Percentiles rank a stretch among this genome's conserved stretches.
phyloP scores from a whole-genome alignment of 176 grass and related monocot species.

The Hordeum vulgare region DNA sequence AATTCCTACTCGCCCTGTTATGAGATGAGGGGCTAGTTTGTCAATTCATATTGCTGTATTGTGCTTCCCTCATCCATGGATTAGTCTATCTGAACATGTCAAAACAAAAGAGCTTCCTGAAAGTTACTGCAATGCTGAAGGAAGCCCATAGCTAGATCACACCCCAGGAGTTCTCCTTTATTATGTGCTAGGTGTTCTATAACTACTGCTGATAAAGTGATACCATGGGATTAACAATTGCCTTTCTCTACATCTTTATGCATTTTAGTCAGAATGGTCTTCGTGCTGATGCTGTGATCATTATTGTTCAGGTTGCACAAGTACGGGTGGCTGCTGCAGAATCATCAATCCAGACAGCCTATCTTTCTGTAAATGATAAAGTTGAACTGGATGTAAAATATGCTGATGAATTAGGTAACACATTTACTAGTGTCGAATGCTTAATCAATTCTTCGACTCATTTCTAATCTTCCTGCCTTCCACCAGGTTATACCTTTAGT shows the following conservation, averaged over 20 bases:
- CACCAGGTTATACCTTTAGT: slow-evolving; percentile 71
- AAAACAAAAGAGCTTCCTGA: not conserved
- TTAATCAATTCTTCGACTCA: not conserved
- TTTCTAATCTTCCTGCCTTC: slow-evolving; percentile 4
- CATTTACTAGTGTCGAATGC: not conserved
- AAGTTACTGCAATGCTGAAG: not conserved
- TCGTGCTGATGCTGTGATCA: slow-evolving; percentile 20
- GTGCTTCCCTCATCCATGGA: not conserved
- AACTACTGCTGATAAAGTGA: not conserved
- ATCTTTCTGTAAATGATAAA: slow-evolving; percentile 58
- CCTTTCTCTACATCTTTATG: not conserved
- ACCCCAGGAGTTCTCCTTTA: not conserved
- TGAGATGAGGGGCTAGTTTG: not conserved
- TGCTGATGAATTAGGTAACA: slow-evolving; percentile 87
- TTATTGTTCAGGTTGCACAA: slow-evolving; percentile 77
- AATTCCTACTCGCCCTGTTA: not conserved
- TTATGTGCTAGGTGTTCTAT: not conserved
- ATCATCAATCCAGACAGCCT: slow-evolving; percentile 63
- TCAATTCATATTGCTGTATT: not conserved
- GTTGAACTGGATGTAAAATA: slow-evolving; percentile 72
- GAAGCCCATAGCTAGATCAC: not conserved
- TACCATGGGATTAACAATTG: not conserved
- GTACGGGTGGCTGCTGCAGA: slow-evolving; percentile 55
- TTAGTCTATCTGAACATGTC: not conserved
- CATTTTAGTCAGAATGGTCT: not conserved